A percentile compares a stretch with the other conserved stretches of the same genome.
These are phyloP conservation scores for Picochlorum sp. DNA, from an alignment of 139 green algal species.

Conservation along the genomic window DNA sequence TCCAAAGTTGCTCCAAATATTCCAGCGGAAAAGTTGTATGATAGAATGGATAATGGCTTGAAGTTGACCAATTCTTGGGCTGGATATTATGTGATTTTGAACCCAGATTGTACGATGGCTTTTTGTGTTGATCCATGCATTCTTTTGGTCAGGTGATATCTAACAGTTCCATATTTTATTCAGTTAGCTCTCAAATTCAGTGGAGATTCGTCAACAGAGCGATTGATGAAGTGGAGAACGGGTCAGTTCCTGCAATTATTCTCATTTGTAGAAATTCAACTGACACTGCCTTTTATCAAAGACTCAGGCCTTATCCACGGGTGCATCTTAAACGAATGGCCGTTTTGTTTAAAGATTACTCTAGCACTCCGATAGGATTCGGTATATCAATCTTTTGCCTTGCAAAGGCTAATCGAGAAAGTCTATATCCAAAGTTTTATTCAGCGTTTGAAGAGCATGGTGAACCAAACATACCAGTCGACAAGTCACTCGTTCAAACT, in stretches of 20 bases:
- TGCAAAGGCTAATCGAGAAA: slow-evolving; percentile 32
- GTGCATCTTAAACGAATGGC: slow-evolving; percentile 54
- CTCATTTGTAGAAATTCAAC: slow-evolving; percentile 61
- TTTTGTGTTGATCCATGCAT: slow-evolving; percentile 7
- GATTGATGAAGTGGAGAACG: slow-evolving; percentile 82
- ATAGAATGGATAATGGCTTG: slow-evolving; percentile 72
- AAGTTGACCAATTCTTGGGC: slow-evolving; percentile 60
- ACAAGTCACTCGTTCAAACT: slow-evolving; percentile 34
- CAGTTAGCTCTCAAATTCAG: slow-evolving; percentile 36
- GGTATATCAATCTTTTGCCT: slow-evolving; percentile 75
- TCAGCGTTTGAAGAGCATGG: slow-evolving; percentile 50
- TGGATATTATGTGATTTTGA: slow-evolving; percentile 68
- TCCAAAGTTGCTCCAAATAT: slow-evolving; percentile 68
- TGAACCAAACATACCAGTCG: slow-evolving; percentile 65
- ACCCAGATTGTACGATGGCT: slow-evolving; percentile 60
- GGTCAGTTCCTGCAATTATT: slow-evolving; percentile 53
- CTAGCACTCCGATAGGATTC: slow-evolving; percentile 63
- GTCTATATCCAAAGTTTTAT: slow-evolving; percentile 61
- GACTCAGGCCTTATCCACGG: slow-evolving; percentile 68
- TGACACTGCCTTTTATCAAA: slow-evolving; percentile 71
- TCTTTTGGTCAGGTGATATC: background rate
- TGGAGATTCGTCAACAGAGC: slow-evolving; percentile 83
- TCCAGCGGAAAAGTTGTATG: slow-evolving; percentile 72
- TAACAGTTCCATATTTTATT: background rate
- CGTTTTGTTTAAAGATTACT: slow-evolving; percentile 72